phyloP scores from a whole-genome alignment of 2,329 filamentous ascomycete genomes.

The Nemania sp. region DNA sequence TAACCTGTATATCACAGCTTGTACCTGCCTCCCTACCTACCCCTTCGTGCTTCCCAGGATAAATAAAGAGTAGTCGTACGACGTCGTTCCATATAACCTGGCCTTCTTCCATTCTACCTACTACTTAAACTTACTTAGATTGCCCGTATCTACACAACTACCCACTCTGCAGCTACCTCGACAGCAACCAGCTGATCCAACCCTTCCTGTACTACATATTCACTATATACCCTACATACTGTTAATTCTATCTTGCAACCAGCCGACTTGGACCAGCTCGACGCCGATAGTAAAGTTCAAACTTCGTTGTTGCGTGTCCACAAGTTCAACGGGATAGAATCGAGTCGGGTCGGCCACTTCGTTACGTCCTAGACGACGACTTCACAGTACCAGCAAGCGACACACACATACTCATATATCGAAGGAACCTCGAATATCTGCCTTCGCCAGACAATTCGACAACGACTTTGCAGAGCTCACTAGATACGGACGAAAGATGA shows the following conservation, averaged over 20 bases:
- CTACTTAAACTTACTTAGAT: too few relatives aligned
- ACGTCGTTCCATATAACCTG: constrained; percentile 31
- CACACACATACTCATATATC: background rate
- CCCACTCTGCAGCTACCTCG: background rate
- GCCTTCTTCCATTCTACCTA: background rate
- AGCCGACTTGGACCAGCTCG: background rate
- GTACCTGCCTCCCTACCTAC: background rate
- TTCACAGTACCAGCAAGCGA: background rate
- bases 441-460: background rate
- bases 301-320: background rate
- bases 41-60: background rate
- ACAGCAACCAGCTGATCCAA: background rate
- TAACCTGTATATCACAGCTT: constrained; percentile 6
- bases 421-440: background rate
- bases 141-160: background rate
- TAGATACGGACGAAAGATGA: constrained; percentile 12
- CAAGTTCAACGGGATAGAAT: background rate
- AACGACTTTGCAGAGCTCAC: background rate
- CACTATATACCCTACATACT: background rate
- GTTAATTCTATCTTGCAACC: background rate
- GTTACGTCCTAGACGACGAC: too few relatives aligned
- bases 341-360: too few relatives aligned
- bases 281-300: background rate
- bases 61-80: constrained; percentile 32
- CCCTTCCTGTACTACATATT: background rate